Evolutionary conservation across 2,329 filamentous ascomycete species (phyloP).

Genomic region (Lithohypha guttulata): DNA sequence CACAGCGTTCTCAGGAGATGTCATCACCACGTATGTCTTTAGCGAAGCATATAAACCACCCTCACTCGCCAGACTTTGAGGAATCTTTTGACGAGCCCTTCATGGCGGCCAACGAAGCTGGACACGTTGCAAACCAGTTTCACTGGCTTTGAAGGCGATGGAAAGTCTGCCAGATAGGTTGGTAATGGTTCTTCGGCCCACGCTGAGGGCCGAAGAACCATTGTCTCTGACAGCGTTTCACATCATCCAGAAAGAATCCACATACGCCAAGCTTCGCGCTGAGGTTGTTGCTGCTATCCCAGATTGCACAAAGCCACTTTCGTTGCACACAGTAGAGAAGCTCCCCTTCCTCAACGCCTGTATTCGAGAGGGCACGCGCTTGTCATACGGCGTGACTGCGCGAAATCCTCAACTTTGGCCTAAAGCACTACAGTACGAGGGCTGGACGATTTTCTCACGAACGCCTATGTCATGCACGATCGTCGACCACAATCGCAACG

Average conservation of each 20-base stretch:
- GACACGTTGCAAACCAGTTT: constrained; percentile 14
- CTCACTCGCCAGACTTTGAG: constrained; percentile 15
- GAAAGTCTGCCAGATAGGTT: constrained; percentile 20
- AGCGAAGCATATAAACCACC: constrained; percentile 14
- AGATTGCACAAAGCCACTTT: constrained; percentile 9
- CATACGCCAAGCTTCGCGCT: constrained; percentile 21
- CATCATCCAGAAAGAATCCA: constrained; percentile 15
- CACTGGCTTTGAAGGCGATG: constrained; percentile 17
- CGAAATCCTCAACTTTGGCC: constrained; percentile 26
- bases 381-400: constrained; percentile 26
- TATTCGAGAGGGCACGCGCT: constrained; percentile 28
- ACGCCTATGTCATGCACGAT: constrained; percentile 22
- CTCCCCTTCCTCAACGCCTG: constrained; percentile 26
- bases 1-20: constrained; percentile 34
- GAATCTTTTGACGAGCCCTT: constrained; percentile 14
- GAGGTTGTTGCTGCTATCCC: constrained; percentile 24
- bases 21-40: constrained; percentile 34
- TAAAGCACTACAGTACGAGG: constrained; percentile 24
- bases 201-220: constrained; percentile 21
- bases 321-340: constrained; percentile 19
- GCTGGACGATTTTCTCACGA: constrained; percentile 24
- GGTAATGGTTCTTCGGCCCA: constrained; percentile 8
- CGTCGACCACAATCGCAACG: constrained; percentile 20
- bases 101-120: constrained; percentile 11
- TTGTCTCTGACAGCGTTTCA: constrained; percentile 25